Evolutionary conservation across 257 asterid genomes (phyloP), one percentile per base, ranked within the genome.

Genomic region (Parsonsia alboflavescens): DNA sequence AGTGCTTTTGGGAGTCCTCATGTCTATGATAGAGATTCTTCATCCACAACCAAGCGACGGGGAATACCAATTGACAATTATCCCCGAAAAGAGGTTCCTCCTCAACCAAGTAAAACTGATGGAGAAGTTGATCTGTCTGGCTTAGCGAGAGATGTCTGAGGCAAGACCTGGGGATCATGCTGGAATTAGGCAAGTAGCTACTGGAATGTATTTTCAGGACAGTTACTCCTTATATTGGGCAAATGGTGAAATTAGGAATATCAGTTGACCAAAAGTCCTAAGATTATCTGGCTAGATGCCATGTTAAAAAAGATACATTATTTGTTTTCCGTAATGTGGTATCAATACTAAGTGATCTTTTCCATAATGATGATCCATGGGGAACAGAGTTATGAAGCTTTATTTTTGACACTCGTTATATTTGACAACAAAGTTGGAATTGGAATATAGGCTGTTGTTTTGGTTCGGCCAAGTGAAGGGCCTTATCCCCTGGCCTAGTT

Each of bases 121-220:
- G 96, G 89, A 79, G 92, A 85, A 36, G 73, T 90, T 28, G 88
- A 90, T 84, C 83, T 82, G 49, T 86, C 96, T 65, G 90, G 96
- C 49, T 72, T 84, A 71, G 86, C 89, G 5, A 75, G 79, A 80
- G 96, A 92, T 76, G 88, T 89, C 69, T 92, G 89, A 92, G 75
- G 42, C 73, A 39, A 28, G 65, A 11, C 9, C 75, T 66, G 68
- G 58, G 17, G 44, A 76, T 61, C 39, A 22, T 42, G 52, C 24
- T 0, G 13, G 49, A 39, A 65, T 6, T 64, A 36, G 70, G 28
- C 0, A 19, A 64, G 28, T 1, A 39, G 50, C 17, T 39, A n/a
- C 5, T 33, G 68, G 22, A 39, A 7, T 63, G 68, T 46, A 63
- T 16, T 10, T 1, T 19, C 45, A 63, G 16, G 4, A 50, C 16